A percentile compares a stretch with the other conserved stretches of the same genome.
Conservation (phyloP, 176 grass and related monocot genomes). For the Calamus simplicifolius region DNA sequence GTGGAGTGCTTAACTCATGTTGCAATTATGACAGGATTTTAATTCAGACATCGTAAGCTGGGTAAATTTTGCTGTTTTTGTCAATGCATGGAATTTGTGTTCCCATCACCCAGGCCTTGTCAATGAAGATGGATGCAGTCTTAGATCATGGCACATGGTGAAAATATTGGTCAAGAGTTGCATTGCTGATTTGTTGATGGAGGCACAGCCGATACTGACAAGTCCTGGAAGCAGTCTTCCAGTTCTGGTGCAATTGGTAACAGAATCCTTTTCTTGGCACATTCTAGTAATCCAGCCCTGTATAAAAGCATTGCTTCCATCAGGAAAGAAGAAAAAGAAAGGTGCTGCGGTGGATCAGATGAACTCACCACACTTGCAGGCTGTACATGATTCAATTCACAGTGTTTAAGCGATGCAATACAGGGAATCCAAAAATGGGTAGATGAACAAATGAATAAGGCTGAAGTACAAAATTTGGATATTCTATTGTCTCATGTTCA, state of each 20-base stretch:
- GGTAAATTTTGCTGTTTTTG: conserved; percentile 82
- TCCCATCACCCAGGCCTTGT: conserved; percentile 29
- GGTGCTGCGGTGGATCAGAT: conserved; percentile 29
- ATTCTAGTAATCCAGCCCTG: conserved; percentile 68
- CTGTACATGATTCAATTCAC: conserved; percentile 49
- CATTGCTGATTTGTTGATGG: conserved; percentile 42
- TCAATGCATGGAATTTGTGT: conserved; percentile 83
- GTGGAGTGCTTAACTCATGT: too few species aligned
- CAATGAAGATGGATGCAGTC: conserved; percentile 20
- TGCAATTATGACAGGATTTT: conserved; percentile 48
- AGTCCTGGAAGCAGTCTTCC: conserved; percentile 57
- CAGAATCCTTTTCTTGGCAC: conserved; percentile 86
- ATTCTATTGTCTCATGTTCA: conserved; percentile 46
- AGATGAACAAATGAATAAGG: conserved; percentile 44
- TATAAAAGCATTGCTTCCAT: conserved; percentile 43
- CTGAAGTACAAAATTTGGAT: conserved; percentile 61
- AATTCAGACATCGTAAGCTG: conserved; percentile 70
- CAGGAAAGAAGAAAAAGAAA: conserved; percentile 96
- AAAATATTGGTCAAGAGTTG: conserved; percentile 60
- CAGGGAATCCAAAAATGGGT: conserved; percentile 42
- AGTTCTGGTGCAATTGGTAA: conserved; percentile 61
- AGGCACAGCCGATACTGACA: conserved; percentile 29
- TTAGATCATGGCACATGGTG: conserved; percentile 63
- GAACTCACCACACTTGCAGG: conserved; percentile 50
- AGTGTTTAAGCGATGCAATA: conserved; percentile 43